A percentile compares a stretch with the other conserved stretches of the same genome.
Evolutionary conservation across 805 yeast genomes (phyloP).

Genomic region (Sugiyamaella qingdaonensis): DNA sequence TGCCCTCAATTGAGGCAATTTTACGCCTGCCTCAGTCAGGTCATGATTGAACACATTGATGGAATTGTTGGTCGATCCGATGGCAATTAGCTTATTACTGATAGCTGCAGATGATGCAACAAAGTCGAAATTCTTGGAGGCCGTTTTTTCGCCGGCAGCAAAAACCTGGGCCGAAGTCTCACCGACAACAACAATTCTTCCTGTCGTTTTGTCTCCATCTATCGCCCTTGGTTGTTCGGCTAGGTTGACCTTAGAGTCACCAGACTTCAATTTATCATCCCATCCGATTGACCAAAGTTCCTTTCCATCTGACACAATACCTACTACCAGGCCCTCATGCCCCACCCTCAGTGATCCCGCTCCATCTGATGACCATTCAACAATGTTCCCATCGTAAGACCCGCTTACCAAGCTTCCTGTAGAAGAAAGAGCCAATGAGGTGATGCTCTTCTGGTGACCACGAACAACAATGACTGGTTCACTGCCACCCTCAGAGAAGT

Average conservation of each 20-base stretch:
- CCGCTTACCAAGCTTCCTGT: slow-evolving; percentile 49
- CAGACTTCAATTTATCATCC: slow-evolving; percentile 70
- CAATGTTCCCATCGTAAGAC: slow-evolving; percentile 74
- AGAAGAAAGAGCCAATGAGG: slow-evolving; percentile 45
- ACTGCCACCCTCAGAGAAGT: slow-evolving; percentile 40
- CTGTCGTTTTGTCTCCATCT: slow-evolving; percentile 30
- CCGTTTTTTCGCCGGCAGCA: slow-evolving; percentile 25
- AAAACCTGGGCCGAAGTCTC: slow-evolving; percentile 41
- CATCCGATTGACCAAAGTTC: slow-evolving; percentile 64
- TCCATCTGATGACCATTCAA: slow-evolving; percentile 49
- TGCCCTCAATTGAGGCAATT: slow-evolving; percentile 48
- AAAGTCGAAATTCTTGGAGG: slow-evolving; percentile 33
- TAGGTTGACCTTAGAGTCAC: slow-evolving; percentile 30
- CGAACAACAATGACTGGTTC: slow-evolving; percentile 42
- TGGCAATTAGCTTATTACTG: slow-evolving; percentile 42
- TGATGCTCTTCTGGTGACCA: slow-evolving; percentile 84
- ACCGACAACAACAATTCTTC: slow-evolving; percentile 42
- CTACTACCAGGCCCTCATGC: slow-evolving; percentile 67
- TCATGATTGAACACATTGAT: slow-evolving; percentile 41
- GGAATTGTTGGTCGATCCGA: slow-evolving; percentile 44
- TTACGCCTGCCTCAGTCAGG: slow-evolving; percentile 28
- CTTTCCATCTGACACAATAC: slow-evolving; percentile 38
- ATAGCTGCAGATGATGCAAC: slow-evolving; percentile 47
- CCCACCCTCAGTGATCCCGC: slow-evolving; percentile 37
- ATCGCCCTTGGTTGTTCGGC: slow-evolving; percentile 51